Evolutionary conservation across 805 yeast genomes (phyloP).

Genomic region (Yamadazyma olivae): DNA sequence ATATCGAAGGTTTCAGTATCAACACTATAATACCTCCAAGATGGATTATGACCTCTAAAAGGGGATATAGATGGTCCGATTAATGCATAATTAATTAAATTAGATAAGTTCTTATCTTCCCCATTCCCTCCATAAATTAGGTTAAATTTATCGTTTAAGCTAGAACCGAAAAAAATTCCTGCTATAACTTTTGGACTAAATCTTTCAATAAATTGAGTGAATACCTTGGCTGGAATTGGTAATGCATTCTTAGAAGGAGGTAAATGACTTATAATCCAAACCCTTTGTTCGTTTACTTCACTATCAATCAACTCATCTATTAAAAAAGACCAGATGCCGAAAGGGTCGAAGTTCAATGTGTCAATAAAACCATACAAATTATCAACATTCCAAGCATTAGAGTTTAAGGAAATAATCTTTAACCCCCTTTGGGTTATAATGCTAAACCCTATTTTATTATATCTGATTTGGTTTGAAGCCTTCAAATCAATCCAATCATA

Average conservation of each 20-base stretch:
- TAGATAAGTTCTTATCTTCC: constrained; percentile 16
- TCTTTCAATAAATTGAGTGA: constrained; percentile 56
- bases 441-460: constrained; percentile 62
- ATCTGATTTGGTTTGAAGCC: constrained; percentile 24
- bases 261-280: constrained; percentile 72
- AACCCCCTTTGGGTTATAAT: constrained; percentile 53
- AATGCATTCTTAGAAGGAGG: constrained; percentile 57
- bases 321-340: constrained; percentile 60
- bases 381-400: constrained; percentile 63
- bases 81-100: constrained; percentile 51
- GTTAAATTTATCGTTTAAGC: constrained; percentile 65
- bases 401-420: constrained; percentile 59
- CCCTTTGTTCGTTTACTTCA: constrained; percentile 56
- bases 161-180: constrained; percentile 66
- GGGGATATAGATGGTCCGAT: constrained; percentile 67
- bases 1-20: constrained; percentile 58
- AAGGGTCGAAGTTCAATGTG: constrained; percentile 53
- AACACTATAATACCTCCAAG: constrained; percentile 70
- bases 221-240: constrained; percentile 56
- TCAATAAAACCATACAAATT: constrained; percentile 51
- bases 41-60: constrained; percentile 56
- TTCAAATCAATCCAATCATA: constrained; percentile 34
- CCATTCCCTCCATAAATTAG: constrained; percentile 52
- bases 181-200: constrained; percentile 69
- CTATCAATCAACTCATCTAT: constrained; percentile 58